phyloP scores from a whole-genome alignment of 148 eudicot species.

The Arctostaphylos glauca region DNA sequence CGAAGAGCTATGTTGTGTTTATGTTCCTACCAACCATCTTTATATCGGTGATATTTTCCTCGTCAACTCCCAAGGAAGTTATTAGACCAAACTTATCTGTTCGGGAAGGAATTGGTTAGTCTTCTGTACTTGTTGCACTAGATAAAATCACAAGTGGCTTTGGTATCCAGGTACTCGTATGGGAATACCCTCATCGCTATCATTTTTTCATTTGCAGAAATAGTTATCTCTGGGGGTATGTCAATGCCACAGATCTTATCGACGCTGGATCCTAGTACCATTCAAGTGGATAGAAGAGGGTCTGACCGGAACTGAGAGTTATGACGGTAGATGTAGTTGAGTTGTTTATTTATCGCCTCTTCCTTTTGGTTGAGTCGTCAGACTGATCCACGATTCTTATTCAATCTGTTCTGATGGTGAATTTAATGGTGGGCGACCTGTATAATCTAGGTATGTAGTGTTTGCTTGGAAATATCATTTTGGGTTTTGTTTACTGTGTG shows the following conservation, averaged over 20 bases:
- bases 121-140: background rate
- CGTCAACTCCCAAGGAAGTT: slow-evolving; percentile 60
- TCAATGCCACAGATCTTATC: slow-evolving; percentile 92
- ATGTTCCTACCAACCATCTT: slow-evolving; percentile 74
- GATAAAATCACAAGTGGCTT: background rate
- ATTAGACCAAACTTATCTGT: slow-evolving; percentile 70
- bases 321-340: slow-evolving; percentile 18
- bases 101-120: slow-evolving; percentile 74
- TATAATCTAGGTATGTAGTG: slow-evolving; percentile 11
- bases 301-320: slow-evolving; percentile 46
- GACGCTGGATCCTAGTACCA: slow-evolving; percentile 50
- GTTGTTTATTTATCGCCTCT: slow-evolving; percentile 9
- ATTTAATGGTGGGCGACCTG: background rate
- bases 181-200: background rate
- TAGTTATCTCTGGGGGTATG: slow-evolving; percentile 95
- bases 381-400: background rate
- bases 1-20: slow-evolving; percentile 72
- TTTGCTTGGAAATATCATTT: slow-evolving; percentile 13
- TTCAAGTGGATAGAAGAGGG: slow-evolving; percentile 57
- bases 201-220: slow-evolving; percentile 53
- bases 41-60: slow-evolving; percentile 72
- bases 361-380: slow-evolving; percentile 1
- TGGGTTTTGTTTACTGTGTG: background rate
- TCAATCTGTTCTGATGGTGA: slow-evolving; percentile 7
- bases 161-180: background rate